A percentile compares a stretch with the other conserved stretches of the same genome.
These are phyloP conservation scores for Penicillium vulpinum DNA, from an alignment of 2,329 filamentous ascomycete species.

Conservation along the genomic window DNA sequence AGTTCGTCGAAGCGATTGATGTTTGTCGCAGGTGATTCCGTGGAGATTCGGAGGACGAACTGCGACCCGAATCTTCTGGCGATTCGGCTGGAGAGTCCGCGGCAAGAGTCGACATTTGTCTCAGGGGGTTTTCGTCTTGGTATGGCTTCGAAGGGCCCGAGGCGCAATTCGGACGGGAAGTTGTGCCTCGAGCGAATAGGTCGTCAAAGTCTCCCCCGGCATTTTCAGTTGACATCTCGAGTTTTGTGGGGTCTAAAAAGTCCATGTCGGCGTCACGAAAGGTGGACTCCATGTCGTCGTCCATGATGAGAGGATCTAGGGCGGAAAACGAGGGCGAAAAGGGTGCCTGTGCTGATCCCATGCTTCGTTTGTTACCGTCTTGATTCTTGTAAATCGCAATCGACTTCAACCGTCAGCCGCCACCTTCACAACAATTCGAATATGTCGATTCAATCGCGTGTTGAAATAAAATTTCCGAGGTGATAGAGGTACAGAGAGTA, in stretches of 20 bases:
- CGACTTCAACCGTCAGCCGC: slow-evolving; percentile 13
- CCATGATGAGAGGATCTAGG: slow-evolving; percentile 44
- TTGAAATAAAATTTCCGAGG: slow-evolving; percentile 3
- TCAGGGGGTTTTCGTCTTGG: slow-evolving; percentile 35
- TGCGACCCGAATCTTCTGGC: slow-evolving; percentile 44
- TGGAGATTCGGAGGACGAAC: slow-evolving; percentile 46
- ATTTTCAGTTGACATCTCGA: slow-evolving; percentile 38
- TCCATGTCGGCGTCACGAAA: slow-evolving; percentile 46
- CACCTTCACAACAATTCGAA: slow-evolving; percentile 6
- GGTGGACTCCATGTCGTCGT: slow-evolving; percentile 45
- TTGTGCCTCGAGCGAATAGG: slow-evolving; percentile 39
- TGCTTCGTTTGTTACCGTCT: slow-evolving; percentile 25
- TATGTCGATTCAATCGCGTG: neutral
- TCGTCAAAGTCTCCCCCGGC: slow-evolving; percentile 46
- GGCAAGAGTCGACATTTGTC: slow-evolving; percentile 33
- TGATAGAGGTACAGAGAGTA: neutral
- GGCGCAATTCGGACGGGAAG: slow-evolving; percentile 30
- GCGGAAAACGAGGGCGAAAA: slow-evolving; percentile 41
- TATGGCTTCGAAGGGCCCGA: slow-evolving; percentile 33
- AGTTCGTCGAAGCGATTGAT: slow-evolving; percentile 44
- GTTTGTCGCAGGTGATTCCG: slow-evolving; percentile 42
- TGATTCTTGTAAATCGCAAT: slow-evolving; percentile 7
- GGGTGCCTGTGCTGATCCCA: slow-evolving; percentile 37
- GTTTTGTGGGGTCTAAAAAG: slow-evolving; percentile 42
- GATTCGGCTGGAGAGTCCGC: slow-evolving; percentile 48